Conservation (phyloP, 768 basidiomycete species). For the Jaapia argillacea region DNA sequence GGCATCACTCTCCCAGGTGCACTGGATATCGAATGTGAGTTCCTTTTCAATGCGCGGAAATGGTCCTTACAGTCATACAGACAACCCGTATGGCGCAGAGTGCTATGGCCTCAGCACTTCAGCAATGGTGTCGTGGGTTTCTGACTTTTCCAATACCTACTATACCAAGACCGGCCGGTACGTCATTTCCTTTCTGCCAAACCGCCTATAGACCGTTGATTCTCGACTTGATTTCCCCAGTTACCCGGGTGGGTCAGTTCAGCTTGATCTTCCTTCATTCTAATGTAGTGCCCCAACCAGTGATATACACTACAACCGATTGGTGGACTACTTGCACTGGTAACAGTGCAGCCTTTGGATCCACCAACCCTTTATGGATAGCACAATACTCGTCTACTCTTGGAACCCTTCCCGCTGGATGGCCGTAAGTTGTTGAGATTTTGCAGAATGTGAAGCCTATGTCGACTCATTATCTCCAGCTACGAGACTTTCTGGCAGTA, state of each 20-base stretch:
- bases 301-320: slow-evolving; percentile 53
- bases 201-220: neutral
- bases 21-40: slow-evolving; percentile 51
- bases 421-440: slow-evolving; percentile 36
- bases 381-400: slow-evolving; percentile 39
- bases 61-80: slow-evolving; percentile 17
- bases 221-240: too few relatives aligned
- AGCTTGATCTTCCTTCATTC: too few relatives aligned
- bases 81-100: slow-evolving; percentile 37
- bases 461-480: too few relatives aligned
- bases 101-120: slow-evolving; percentile 46
- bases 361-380: slow-evolving; percentile 51
- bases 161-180: slow-evolving; percentile 36
- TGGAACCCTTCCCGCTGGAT: slow-evolving; percentile 51
- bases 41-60: neutral
- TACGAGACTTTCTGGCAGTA: slow-evolving; percentile 54
- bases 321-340: slow-evolving; percentile 67
- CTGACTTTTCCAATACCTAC: slow-evolving; percentile 54
- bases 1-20: slow-evolving; percentile 55
- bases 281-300: slow-evolving; percentile 14
- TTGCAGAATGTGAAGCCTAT: too few relatives aligned
- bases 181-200: slow-evolving; percentile 3
- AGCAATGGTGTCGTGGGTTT: slow-evolving; percentile 55
- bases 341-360: slow-evolving; percentile 38
- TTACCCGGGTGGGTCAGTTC: slow-evolving; percentile 32